A percentile compares a stretch with the other conserved stretches of the same genome.
phyloP scores from a whole-genome alignment of 257 asterid species.

The Salvia hispanica region DNA sequence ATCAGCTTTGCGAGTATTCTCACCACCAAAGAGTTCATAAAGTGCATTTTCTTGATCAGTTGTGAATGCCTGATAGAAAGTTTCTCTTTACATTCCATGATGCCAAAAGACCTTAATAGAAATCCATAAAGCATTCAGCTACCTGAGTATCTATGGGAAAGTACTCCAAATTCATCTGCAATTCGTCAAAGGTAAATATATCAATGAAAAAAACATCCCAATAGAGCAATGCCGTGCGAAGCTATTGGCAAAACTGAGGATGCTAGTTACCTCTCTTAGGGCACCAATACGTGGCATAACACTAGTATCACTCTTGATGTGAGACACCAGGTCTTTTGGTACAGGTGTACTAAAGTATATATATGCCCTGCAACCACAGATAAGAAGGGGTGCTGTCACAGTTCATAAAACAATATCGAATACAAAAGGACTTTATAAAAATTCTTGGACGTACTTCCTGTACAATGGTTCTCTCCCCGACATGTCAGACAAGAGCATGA shows the following conservation, averaged over 20 bases:
- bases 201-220: slow-evolving; percentile 17
- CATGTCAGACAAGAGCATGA: slow-evolving; percentile 98
- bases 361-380: slow-evolving; percentile 69
- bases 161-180: slow-evolving; percentile 96
- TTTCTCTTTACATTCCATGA: slow-evolving; percentile 21
- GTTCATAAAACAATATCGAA: slow-evolving; percentile 18
- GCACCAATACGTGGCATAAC: slow-evolving; percentile 98
- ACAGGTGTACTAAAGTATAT: slow-evolving; percentile 86
- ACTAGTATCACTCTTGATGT: slow-evolving; percentile 86
- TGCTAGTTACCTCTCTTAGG: slow-evolving; percentile 70
- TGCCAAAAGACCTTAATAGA: slow-evolving; percentile 27
- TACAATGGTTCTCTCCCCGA: slow-evolving; percentile 99
- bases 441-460: slow-evolving; percentile 62
- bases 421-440: background rate
- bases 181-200: slow-evolving; percentile 30
- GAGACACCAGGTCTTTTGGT: slow-evolving; percentile 71
- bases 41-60: slow-evolving; percentile 97
- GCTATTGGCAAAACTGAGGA: slow-evolving; percentile 27
- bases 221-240: background rate
- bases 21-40: slow-evolving; percentile 81
- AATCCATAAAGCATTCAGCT: slow-evolving; percentile 28
- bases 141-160: slow-evolving; percentile 92
- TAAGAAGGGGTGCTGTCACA: slow-evolving; percentile 28
- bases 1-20: slow-evolving; percentile 57
- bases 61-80: slow-evolving; percentile 63